Evolutionary conservation across 129 eudicot genomes (phyloP).

Genomic region (Flaveria sonorensis): DNA sequence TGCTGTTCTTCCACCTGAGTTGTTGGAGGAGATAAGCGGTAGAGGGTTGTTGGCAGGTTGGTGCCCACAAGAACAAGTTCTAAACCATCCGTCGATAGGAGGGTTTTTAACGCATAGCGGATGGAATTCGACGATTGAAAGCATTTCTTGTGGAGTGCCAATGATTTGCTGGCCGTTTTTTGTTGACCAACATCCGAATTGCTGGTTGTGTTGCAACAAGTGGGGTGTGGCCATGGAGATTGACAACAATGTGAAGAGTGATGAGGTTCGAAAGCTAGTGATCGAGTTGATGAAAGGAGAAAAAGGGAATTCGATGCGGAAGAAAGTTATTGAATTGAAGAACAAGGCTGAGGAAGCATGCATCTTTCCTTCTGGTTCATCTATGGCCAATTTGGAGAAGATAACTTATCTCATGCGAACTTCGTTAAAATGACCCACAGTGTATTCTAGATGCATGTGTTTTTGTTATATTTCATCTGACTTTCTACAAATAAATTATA

Average conservation of each 20-base stretch:
- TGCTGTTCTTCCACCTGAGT: conserved; percentile 26
- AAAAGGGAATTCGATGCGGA: conserved; percentile 27
- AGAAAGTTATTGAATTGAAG: conserved; percentile 27
- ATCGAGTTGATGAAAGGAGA: conserved; percentile 37
- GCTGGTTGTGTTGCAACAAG: conserved; percentile 32
- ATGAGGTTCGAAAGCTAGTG: conserved; percentile 32
- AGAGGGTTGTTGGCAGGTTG: conserved; percentile 33
- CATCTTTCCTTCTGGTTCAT: conserved; percentile 22
- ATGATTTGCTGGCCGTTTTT: conserved; percentile 47
- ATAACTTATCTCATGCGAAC: conserved; percentile 9
- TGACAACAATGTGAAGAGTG: conserved; percentile 24
- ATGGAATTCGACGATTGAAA: conserved; percentile 39
- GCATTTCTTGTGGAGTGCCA: conserved; percentile 34
- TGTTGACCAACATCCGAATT: conserved; percentile 35
- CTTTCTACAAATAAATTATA: neutral
- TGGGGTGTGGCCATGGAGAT: conserved; percentile 39
- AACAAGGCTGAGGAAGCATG: conserved; percentile 36
- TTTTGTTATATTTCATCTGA: neutral
- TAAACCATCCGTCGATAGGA: conserved; percentile 31
- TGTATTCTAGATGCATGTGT: neutral
- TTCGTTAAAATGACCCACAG: neutral
- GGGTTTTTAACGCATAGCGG: conserved; percentile 38
- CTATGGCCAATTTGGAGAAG: conserved; percentile 26
- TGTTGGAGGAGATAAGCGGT: conserved; percentile 2
- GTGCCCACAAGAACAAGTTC: conserved; percentile 41